These are phyloP conservation scores for Trichosporon asahii DNA, from an alignment of 1,284 basidiomycete genomes.

Conservation along the genomic window DNA sequence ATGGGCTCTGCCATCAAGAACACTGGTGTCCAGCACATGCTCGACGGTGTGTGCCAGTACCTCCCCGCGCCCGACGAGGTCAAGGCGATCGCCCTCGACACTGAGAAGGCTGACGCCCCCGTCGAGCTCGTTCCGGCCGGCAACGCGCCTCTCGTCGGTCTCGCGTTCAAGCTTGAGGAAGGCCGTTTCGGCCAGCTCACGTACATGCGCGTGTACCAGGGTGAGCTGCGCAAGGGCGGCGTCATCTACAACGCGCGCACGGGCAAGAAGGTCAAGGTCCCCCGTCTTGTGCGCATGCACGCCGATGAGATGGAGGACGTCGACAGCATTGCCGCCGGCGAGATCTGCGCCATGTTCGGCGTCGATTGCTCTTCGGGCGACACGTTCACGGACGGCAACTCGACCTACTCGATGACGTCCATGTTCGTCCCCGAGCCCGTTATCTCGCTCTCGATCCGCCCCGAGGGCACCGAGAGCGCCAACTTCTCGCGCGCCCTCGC, in stretches of 20 bases:
- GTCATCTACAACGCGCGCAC: slow-evolving; percentile 91
- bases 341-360: slow-evolving; percentile 99
- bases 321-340: slow-evolving; percentile 90
- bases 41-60: slow-evolving; percentile 95
- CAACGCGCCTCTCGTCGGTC: slow-evolving; percentile 81
- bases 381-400: slow-evolving; percentile 91
- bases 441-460: slow-evolving; percentile 90
- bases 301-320: slow-evolving; percentile 99
- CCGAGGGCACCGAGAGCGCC: slow-evolving; percentile 85
- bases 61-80: slow-evolving; percentile 85
- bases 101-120: slow-evolving; percentile 62
- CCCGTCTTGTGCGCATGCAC: slow-evolving; percentile 95
- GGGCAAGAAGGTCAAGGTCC: slow-evolving; percentile 98
- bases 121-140: slow-evolving; percentile 75
- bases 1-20: slow-evolving; percentile 98
- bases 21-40: slow-evolving; percentile 87
- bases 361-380: slow-evolving; percentile 98
- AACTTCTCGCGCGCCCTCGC: slow-evolving; percentile 96
- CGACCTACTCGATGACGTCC: slow-evolving; percentile 85
- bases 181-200: slow-evolving; percentile 96
- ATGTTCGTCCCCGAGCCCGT: slow-evolving; percentile 99
- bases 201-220: slow-evolving; percentile 99
- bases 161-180: slow-evolving; percentile 99
- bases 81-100: slow-evolving; percentile 78
- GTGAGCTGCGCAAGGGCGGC: slow-evolving; percentile 77